These are phyloP conservation scores for Chernovozyma sophiae-reginae DNA, from an alignment of 1,139 yeast genomes.

Conservation along the genomic window DNA sequence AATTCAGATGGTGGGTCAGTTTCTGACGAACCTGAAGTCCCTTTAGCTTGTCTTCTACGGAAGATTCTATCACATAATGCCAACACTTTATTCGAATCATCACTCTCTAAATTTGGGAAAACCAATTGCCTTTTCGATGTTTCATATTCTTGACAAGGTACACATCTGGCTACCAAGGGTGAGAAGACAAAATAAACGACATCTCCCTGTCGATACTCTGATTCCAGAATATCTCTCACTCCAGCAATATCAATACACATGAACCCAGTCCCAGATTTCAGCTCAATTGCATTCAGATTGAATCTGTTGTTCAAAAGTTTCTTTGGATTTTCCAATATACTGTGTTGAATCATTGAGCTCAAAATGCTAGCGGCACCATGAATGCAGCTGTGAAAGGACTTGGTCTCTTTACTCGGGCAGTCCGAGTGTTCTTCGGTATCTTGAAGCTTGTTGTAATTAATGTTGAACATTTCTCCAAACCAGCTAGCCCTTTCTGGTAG, in stretches of 20 bases:
- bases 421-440: too few species aligned
- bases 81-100: neutral
- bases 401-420: too few species aligned
- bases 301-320: constrained; percentile 9
- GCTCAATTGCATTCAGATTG: constrained; percentile 6
- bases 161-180: constrained; percentile 3
- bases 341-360: constrained; percentile 16
- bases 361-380: too few species aligned
- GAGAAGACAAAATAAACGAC: constrained; percentile 8
- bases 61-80: neutral
- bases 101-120: neutral
- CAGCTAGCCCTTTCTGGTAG: constrained; percentile 12
- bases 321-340: constrained; percentile 9
- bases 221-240: neutral
- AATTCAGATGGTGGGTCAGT: too few species aligned
- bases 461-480: constrained; percentile 3
- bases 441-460: neutral
- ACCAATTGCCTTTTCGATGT: neutral
- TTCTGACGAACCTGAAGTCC: neutral
- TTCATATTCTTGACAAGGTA: neutral
- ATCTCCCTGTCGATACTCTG: neutral
- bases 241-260: constrained; percentile 8
- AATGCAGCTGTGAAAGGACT: too few species aligned
- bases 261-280: constrained; percentile 11
- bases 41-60: too few species aligned